phyloP scores from a whole-genome alignment of 139 green algal species.

The Micractinium sp. region DNA sequence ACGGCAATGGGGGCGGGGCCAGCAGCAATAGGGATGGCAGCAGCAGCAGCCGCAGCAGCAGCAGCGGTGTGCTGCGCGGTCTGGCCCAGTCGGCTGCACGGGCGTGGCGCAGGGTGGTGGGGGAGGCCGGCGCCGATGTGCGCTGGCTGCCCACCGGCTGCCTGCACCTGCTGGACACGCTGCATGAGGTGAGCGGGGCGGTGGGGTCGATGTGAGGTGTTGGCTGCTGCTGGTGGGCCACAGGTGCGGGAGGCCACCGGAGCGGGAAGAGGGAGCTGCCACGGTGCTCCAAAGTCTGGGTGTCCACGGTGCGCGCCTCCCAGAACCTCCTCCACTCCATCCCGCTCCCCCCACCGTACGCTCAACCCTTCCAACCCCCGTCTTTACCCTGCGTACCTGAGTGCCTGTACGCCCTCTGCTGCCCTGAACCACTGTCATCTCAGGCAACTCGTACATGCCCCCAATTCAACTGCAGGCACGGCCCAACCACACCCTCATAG shows the following conservation, averaged over 20 bases:
- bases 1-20: background rate
- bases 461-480: slow-evolving; percentile 24
- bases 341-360: too few relatives aligned
- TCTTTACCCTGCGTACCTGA: too few relatives aligned
- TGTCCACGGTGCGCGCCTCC: too few relatives aligned
- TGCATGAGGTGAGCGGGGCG: slow-evolving; percentile 52
- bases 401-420: too few relatives aligned
- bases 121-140: slow-evolving; percentile 23
- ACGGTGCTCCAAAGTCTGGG: too few relatives aligned
- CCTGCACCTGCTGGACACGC: slow-evolving; percentile 73
- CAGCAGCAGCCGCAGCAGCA: background rate
- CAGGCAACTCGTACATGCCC: too few relatives aligned
- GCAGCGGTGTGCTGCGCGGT: background rate
- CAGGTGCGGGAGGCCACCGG: too few relatives aligned
- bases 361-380: too few relatives aligned
- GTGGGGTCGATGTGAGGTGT: background rate
- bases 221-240: background rate
- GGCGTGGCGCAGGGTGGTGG: slow-evolving; percentile 9
- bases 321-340: too few relatives aligned
- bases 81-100: background rate
- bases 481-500: slow-evolving; percentile 79
- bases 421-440: too few relatives aligned
- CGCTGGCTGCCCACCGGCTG: slow-evolving; percentile 74
- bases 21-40: slow-evolving; percentile 8
- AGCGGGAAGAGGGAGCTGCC: too few relatives aligned